Percentiles rank a stretch among this genome's conserved stretches.
Evolutionary conservation across 2,329 filamentous ascomycete species (phyloP).

Genomic region (Atkinsonella texensis): DNA sequence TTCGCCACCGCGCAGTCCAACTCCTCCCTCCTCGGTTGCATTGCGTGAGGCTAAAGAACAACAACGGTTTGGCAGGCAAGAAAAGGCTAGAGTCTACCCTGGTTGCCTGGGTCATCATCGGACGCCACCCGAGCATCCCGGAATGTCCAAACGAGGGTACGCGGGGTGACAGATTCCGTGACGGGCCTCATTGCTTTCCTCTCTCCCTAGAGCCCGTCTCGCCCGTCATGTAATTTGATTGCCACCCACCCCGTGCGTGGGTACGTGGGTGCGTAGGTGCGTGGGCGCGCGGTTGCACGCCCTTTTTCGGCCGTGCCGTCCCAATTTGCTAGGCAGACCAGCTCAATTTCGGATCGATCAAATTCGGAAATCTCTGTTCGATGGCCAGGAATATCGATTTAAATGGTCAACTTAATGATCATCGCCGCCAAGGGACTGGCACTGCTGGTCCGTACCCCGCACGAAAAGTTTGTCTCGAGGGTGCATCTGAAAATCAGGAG

Average conservation of each 20-base stretch:
- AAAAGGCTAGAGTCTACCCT: not conserved
- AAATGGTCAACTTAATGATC: not conserved
- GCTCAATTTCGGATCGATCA: not conserved
- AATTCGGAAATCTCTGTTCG: not conserved
- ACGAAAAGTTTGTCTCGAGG: not conserved
- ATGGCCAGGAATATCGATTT: not conserved
- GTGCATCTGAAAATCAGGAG: not conserved
- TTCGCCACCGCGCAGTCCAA: too few relatives aligned
- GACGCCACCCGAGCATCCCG: not conserved
- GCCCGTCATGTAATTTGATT: too few relatives aligned
- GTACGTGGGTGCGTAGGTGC: not conserved
- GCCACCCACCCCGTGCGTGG: too few relatives aligned
- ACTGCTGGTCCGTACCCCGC: not conserved
- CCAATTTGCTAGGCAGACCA: too few relatives aligned
- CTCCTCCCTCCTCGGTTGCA: too few relatives aligned
- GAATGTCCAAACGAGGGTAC: not conserved
- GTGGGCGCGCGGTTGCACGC: not conserved
- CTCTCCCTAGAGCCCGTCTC: too few relatives aligned
- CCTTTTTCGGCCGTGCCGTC: not conserved
- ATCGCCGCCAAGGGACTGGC: not conserved
- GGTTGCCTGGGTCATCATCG: not conserved
- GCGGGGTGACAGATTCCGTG: too few relatives aligned
- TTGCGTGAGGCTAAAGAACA: not conserved
- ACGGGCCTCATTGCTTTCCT: too few relatives aligned
- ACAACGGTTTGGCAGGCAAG: not conserved